phyloP scores from a whole-genome alignment of 2,329 filamentous ascomycete genomes.

The Microcera coccophila region DNA sequence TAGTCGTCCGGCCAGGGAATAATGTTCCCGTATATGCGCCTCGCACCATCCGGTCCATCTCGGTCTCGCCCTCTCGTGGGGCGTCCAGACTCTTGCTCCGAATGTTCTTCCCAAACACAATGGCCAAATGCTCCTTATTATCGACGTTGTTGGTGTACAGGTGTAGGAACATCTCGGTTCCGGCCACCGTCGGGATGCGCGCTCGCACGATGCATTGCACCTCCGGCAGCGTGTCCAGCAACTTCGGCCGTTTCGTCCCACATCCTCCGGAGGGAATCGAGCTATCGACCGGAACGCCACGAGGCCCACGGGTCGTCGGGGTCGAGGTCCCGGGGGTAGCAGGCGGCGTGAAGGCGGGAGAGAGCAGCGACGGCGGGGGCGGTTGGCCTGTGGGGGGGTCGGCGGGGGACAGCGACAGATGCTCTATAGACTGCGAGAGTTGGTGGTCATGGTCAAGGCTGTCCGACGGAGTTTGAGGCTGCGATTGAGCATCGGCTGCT shows the following conservation, averaged over 20 bases:
- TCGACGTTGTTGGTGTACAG: slow-evolving; percentile 91
- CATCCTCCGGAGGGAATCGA: slow-evolving; percentile 56
- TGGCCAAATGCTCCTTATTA: slow-evolving; percentile 93
- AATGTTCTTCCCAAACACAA: slow-evolving; percentile 89
- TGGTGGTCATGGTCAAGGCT: slow-evolving; percentile 14
- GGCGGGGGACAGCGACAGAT: slow-evolving; percentile 35
- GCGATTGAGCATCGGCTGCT: slow-evolving; percentile 20
- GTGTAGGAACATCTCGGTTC: slow-evolving; percentile 95
- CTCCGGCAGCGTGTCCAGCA: slow-evolving; percentile 71
- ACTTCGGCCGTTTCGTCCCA: slow-evolving; percentile 61
- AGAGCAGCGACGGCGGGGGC: slow-evolving; percentile 69
- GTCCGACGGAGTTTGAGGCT: slow-evolving; percentile 11
- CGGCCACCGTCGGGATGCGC: slow-evolving; percentile 85
- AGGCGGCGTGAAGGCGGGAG: slow-evolving; percentile 77
- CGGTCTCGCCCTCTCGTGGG: slow-evolving; percentile 70
- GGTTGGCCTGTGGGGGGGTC: slow-evolving; percentile 16
- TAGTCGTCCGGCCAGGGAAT: slow-evolving; percentile 78
- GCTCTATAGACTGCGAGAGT: slow-evolving; percentile 30
- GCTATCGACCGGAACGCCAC: slow-evolving; percentile 58
- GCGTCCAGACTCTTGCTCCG: slow-evolving; percentile 69
- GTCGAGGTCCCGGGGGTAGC: slow-evolving; percentile 58
- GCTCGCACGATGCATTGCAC: slow-evolving; percentile 95
- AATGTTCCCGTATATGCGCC: slow-evolving; percentile 88
- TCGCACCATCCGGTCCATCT: slow-evolving; percentile 87
- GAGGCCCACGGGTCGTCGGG: slow-evolving; percentile 43